phyloP scores from a whole-genome alignment of 441 rosid genomes.

The Populus hybrid region DNA sequence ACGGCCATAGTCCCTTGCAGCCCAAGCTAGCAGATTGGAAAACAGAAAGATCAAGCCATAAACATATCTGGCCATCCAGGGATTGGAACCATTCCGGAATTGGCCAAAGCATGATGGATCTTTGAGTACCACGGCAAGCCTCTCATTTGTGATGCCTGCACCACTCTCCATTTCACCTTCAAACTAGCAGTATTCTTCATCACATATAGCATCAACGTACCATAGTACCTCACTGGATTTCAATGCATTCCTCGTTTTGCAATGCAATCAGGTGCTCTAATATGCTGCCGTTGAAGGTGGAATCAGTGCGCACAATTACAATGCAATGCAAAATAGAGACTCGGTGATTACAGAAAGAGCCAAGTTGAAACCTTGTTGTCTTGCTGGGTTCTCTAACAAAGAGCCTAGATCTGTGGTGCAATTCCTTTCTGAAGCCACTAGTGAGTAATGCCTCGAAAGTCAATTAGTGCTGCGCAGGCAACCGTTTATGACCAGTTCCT shows the following conservation, averaged over 20 bases:
- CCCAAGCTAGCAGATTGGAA: conserved; percentile 89
- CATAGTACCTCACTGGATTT: neutral
- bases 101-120: conserved; percentile 75
- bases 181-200: conserved; percentile 37
- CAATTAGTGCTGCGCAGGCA: neutral
- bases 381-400: neutral
- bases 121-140: conserved; percentile 35
- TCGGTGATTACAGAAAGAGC: neutral
- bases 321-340: neutral
- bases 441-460: neutral
- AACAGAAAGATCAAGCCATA: conserved; percentile 77
- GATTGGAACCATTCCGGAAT: conserved; percentile 76
- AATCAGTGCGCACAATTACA: neutral
- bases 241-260: neutral
- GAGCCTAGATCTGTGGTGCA: neutral
- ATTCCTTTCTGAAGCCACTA: neutral
- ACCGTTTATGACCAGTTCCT: neutral
- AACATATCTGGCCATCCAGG: conserved; percentile 95
- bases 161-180: conserved; percentile 61
- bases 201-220: conserved; percentile 25
- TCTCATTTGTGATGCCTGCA: conserved; percentile 32
- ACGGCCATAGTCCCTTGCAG: conserved; percentile 73
- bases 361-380: neutral
- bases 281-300: neutral
- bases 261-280: neutral